Base-by-base conservation (phyloP, 306 rosid species). In the Potentilla sterilis region DNA sequence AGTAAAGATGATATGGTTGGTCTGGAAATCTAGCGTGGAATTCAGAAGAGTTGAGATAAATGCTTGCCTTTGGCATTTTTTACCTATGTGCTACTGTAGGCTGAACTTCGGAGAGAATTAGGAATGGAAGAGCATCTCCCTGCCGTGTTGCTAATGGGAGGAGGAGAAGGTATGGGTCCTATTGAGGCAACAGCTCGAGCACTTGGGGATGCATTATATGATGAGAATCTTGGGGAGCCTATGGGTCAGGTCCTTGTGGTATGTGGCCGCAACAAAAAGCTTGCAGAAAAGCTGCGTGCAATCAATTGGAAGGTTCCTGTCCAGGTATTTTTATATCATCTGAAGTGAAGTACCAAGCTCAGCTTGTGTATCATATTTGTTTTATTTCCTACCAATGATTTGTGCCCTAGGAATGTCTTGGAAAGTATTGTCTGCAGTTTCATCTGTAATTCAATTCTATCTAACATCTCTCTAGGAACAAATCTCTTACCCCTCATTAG, bases 161-260 rank as follows among this genome's bases (percentile, higher is more conserved):
- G 99, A 70, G 99, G 99, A 75, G 99, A 96, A 90, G 99, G 99
- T 63, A 96, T 96, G 99, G 99, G 99, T 71, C 99, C 99, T 34
- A 96, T 96, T 62, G 99, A 96, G 85, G 89, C 99, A 48, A 96
- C 99, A 63, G 97, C 98, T 61, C 86, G 87, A 79, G 99, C 98
- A 77, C 98, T 96, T 32, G 95, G 90, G 37, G 83, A 92, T 69
- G 72, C 83, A 38, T 85, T 96, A 67, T 75, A 89, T 2, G 92
- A 96, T 6, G 93, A 92, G 74, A 85, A 73, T 79, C 69, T 76
- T 46, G 99, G 90, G 49, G 86, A 77, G 80, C 93, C 98, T 24
- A 42, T 72, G 10, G 99, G 99, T 46, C 99, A 96, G 79, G 75
- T 96, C 59, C 98, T 96, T 64, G 93, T 96, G 83, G 88, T 96